Evolutionary conservation across 441 rosid species (phyloP).

Genomic region (Erysimum pusillum): DNA sequence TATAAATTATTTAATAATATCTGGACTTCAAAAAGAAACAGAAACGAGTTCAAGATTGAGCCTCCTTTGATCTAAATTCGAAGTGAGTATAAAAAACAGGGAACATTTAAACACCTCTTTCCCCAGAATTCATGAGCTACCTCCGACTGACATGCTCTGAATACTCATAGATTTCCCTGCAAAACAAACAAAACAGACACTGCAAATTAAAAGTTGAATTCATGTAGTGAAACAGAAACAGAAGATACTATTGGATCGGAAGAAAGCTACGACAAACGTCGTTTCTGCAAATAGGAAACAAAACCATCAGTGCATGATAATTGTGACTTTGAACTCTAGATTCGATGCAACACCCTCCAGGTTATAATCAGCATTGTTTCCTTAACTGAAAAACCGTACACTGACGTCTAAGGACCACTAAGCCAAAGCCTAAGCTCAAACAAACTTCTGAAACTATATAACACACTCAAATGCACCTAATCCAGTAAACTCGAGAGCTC

Average conservation of each 20-base stretch:
- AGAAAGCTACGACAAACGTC: not conserved
- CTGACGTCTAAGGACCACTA: not conserved
- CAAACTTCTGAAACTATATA: conserved; percentile 6
- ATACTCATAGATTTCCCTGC: conserved; percentile 21
- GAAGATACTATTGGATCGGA: not conserved
- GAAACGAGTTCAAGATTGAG: conserved; percentile 10
- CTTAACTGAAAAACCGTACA: conserved; percentile 3
- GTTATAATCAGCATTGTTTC: conserved; percentile 27
- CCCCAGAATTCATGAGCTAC: conserved; percentile 45
- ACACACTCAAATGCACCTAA: conserved; percentile 2
- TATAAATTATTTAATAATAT: conserved; percentile 38
- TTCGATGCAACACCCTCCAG: conserved; percentile 2
- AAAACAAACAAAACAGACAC: conserved; percentile 18
- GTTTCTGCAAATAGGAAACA: not conserved
- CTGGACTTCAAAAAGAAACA: conserved; percentile 41
- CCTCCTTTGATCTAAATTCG: conserved; percentile 29
- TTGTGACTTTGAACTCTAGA: not conserved
- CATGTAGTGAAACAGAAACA: not conserved
- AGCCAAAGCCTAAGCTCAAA: conserved; percentile 17
- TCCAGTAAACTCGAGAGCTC: conserved; percentile 28
- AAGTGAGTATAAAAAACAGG: conserved; percentile 6
- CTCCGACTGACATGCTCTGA: conserved; percentile 37
- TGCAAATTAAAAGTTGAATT: not conserved
- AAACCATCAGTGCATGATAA: not conserved
- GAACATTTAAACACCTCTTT: conserved; percentile 50